Evolutionary conservation across 805 yeast genomes (phyloP).

Genomic region (Lipomyces oligophaga): DNA sequence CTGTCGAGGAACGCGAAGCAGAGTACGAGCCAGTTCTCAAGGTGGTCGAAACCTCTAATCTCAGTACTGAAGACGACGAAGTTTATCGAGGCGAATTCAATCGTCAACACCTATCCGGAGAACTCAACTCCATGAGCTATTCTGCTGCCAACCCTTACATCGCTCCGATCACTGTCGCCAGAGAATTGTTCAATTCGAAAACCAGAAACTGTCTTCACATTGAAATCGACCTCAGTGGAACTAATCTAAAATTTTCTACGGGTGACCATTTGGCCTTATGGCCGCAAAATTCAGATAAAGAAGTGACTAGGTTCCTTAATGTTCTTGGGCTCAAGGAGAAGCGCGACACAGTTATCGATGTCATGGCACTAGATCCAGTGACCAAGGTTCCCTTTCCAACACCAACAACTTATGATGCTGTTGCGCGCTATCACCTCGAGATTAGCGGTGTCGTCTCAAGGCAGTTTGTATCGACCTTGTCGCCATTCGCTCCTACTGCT

Average conservation of each 20-base stretch:
- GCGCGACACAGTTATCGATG: slow-evolving; percentile 53
- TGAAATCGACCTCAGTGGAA: slow-evolving; percentile 74
- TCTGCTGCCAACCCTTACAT: slow-evolving; percentile 75
- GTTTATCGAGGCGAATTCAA: slow-evolving; percentile 82
- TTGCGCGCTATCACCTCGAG: slow-evolving; percentile 80
- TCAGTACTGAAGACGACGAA: slow-evolving; percentile 40
- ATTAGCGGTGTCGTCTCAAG: slow-evolving; percentile 92
- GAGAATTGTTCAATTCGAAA: slow-evolving; percentile 62
- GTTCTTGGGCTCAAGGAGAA: slow-evolving; percentile 58
- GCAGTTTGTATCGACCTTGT: slow-evolving; percentile 68
- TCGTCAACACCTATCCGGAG: slow-evolving; percentile 46
- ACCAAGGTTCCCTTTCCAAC: slow-evolving; percentile 44
- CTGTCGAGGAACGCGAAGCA: slow-evolving; percentile 75
- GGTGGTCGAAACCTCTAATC: slow-evolving; percentile 32
- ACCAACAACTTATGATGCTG: slow-evolving; percentile 84
- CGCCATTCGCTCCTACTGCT: slow-evolving; percentile 75
- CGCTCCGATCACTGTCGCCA: slow-evolving; percentile 58
- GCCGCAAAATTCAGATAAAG: slow-evolving; percentile 83
- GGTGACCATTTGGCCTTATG: slow-evolving; percentile 96
- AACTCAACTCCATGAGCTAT: slow-evolving; percentile 26
- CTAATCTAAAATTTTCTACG: slow-evolving; percentile 79
- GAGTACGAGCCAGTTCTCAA: slow-evolving; percentile 66
- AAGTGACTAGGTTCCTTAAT: slow-evolving; percentile 59
- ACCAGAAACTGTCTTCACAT: slow-evolving; percentile 81
- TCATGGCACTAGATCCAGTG: slow-evolving; percentile 62